phyloP scores from a whole-genome alignment of 2,329 filamentous ascomycete genomes.

The Cladophialophora yegresii region DNA sequence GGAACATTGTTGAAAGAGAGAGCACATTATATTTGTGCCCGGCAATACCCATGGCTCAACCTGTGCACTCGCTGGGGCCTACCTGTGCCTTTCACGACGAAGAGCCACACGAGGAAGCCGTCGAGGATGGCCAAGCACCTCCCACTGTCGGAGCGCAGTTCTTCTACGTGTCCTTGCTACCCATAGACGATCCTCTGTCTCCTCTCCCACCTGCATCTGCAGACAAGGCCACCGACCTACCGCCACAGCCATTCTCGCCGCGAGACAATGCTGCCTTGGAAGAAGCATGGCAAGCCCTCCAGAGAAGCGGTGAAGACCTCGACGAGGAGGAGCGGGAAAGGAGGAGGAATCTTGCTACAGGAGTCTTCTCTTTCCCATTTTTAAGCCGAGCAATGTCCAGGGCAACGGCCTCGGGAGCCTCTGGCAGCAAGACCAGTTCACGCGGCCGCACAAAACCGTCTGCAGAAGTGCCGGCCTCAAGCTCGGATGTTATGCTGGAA shows the following conservation, averaged over 20 bases:
- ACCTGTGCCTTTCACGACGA: slow-evolving; percentile 56
- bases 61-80: slow-evolving; percentile 61
- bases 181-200: slow-evolving; percentile 86
- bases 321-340: slow-evolving; percentile 14
- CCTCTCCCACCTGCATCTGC: slow-evolving; percentile 60
- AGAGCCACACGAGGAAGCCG: slow-evolving; percentile 15
- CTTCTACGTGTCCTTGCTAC: slow-evolving; percentile 79
- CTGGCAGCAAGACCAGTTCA: slow-evolving; percentile 1
- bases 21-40: background rate
- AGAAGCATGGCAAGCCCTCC: slow-evolving; percentile 69
- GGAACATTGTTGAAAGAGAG: background rate
- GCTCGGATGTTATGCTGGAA: slow-evolving; percentile 32
- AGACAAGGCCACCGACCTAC: slow-evolving; percentile 53
- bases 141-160: slow-evolving; percentile 67
- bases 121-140: slow-evolving; percentile 51
- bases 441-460: background rate
- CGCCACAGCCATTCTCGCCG: slow-evolving; percentile 74
- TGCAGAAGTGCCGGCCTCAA: slow-evolving; percentile 5
- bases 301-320: slow-evolving; percentile 27
- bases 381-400: slow-evolving; percentile 22
- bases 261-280: slow-evolving; percentile 80
- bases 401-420: slow-evolving; percentile 1
- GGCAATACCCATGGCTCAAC: slow-evolving; percentile 42
- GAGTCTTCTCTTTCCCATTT: slow-evolving; percentile 34
- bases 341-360: slow-evolving; percentile 22